Conservation (phyloP, 148 eudicot genomes). For the Amaranthus cruentus region DNA sequence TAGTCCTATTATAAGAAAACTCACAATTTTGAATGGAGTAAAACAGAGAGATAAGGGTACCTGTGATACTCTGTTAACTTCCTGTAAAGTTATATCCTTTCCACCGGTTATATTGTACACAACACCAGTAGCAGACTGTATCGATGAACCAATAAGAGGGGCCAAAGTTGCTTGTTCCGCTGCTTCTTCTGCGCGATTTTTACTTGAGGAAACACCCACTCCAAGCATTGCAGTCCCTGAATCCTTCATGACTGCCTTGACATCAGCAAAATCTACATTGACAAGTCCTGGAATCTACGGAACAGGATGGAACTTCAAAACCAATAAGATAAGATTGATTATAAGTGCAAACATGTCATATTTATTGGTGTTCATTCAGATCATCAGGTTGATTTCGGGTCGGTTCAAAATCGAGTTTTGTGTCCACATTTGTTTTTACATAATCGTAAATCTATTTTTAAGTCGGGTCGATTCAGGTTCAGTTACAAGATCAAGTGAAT, state of each 20-base stretch:
- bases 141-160: slow-evolving; percentile 94
- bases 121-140: slow-evolving; percentile 98
- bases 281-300: slow-evolving; percentile 95
- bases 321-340: background rate
- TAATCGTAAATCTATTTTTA: too few species aligned
- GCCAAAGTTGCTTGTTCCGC: slow-evolving; percentile 99
- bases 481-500: too few species aligned
- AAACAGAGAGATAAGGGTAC: slow-evolving; percentile 27
- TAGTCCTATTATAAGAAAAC: too few species aligned
- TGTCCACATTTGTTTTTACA: too few species aligned
- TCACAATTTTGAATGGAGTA: background rate
- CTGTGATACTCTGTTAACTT: slow-evolving; percentile 98
- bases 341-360: too few species aligned
- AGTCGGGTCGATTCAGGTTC: too few species aligned
- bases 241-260: slow-evolving; percentile 94
- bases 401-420: too few species aligned
- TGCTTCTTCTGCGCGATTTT: slow-evolving; percentile 99
- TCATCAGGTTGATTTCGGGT: too few species aligned
- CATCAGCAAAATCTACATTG: slow-evolving; percentile 98
- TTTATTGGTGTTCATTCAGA: too few species aligned
- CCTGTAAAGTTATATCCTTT: slow-evolving; percentile 93
- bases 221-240: slow-evolving; percentile 99
- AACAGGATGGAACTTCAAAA: slow-evolving; percentile 8
- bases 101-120: slow-evolving; percentile 98
- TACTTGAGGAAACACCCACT: slow-evolving; percentile 95